Conservation (phyloP, 768 basidiomycete species). For the Mycena haematopus region DNA sequence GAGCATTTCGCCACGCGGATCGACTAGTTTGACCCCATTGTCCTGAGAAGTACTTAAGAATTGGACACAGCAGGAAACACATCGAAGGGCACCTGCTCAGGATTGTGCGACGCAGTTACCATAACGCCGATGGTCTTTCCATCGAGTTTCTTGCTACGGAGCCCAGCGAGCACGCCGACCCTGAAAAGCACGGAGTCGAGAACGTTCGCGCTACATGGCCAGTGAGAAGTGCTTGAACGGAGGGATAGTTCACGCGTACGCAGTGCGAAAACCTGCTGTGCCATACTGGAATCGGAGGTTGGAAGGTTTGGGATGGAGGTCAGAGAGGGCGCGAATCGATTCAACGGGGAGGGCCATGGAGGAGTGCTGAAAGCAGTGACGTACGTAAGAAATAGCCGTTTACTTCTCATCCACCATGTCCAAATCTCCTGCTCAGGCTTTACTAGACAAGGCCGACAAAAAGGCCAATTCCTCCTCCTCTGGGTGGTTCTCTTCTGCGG, state of each 20-base stretch:
- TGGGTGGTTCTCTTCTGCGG: slow-evolving; percentile 88
- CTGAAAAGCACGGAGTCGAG: slow-evolving; percentile 95
- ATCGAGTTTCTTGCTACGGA: slow-evolving; percentile 90
- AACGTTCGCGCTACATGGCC: slow-evolving; percentile 57
- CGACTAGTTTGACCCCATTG: slow-evolving; percentile 98
- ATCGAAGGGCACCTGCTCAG: slow-evolving; percentile 77
- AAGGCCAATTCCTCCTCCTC: slow-evolving; percentile 82
- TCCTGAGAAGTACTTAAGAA: slow-evolving; percentile 62
- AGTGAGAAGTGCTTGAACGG: slow-evolving; percentile 22
- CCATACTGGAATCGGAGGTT: slow-evolving; percentile 83
- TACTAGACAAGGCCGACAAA: slow-evolving; percentile 92
- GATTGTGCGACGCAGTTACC: slow-evolving; percentile 99
- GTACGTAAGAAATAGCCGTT: slow-evolving; percentile 6
- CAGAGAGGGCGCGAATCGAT: slow-evolving; percentile 54
- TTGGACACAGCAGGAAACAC: slow-evolving; percentile 16
- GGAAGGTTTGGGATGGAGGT: slow-evolving; percentile 75
- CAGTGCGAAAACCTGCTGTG: slow-evolving; percentile 92
- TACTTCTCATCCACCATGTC: slow-evolving; percentile 34
- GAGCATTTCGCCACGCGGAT: slow-evolving; percentile 97
- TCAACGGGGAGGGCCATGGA: slow-evolving; percentile 50
- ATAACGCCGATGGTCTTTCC: slow-evolving; percentile 95
- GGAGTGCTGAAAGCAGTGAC: slow-evolving; percentile 3
- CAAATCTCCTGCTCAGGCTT: slow-evolving; percentile 77
- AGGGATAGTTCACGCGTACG: slow-evolving; percentile 56
- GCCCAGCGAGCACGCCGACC: slow-evolving; percentile 86